Evolutionary conservation across 495 filamentous ascomycete species (phyloP).

Genomic region (Penicillium angulare): DNA sequence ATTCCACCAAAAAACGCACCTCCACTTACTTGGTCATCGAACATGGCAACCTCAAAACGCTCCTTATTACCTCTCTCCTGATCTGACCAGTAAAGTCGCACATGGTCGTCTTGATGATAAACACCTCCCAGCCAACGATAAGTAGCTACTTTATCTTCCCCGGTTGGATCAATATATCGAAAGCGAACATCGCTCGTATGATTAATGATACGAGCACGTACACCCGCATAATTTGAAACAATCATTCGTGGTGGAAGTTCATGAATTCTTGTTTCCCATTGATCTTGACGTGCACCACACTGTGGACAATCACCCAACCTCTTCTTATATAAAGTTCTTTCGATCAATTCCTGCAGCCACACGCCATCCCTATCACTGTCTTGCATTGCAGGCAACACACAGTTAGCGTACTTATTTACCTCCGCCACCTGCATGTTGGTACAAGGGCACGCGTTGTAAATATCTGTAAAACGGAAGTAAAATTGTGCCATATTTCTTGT

Average conservation of each 20-base stretch:
- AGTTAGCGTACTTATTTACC: background rate
- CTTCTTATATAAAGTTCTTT: background rate
- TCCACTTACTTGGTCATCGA: constrained; percentile 23
- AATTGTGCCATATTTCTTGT: constrained; percentile 33
- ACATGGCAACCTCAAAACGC: constrained; percentile 19
- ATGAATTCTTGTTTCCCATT: constrained; percentile 4
- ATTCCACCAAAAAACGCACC: constrained; percentile 30
- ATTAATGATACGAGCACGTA: constrained; percentile 9
- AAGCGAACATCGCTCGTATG: constrained; percentile 34
- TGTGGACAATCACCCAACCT: background rate
- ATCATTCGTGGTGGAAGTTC: constrained; percentile 33
- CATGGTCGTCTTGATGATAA: constrained; percentile 23
- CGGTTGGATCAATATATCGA: constrained; percentile 17
- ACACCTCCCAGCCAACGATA: constrained; percentile 48
- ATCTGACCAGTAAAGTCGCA: constrained; percentile 39
- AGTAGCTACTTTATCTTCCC: constrained; percentile 4
- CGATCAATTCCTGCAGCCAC: background rate
- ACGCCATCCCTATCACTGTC: background rate
- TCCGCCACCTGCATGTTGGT: background rate
- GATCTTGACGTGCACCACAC: background rate
- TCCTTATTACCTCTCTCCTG: constrained; percentile 23
- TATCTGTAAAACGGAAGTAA: background rate
- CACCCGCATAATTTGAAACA: constrained; percentile 9
- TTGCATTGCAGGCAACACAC: background rate
- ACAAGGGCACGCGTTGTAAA: background rate